These are phyloP conservation scores for Phaeotremella skinneri DNA, from an alignment of 768 basidiomycete genomes.

Conservation along the genomic window DNA sequence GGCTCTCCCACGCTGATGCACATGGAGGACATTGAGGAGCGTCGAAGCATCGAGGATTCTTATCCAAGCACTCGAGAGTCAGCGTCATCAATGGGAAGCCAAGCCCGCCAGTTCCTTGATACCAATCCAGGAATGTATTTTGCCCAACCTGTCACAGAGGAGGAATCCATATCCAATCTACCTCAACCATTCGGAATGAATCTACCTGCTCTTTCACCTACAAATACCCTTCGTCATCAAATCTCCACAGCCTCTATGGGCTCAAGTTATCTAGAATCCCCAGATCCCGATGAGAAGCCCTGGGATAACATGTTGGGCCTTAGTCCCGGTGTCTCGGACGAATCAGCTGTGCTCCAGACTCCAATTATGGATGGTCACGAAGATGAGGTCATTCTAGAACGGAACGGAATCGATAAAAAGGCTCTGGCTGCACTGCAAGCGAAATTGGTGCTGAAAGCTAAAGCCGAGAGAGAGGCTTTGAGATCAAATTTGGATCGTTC, in stretches of 20 bases:
- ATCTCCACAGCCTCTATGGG: conserved; percentile 12
- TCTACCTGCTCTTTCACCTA: conserved; percentile 12
- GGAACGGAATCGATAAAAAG: conserved; percentile 29
- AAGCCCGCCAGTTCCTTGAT: background rate
- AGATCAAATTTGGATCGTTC: conserved; percentile 11
- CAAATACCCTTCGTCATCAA: conserved; percentile 7
- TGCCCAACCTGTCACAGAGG: background rate
- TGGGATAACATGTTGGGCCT: conserved; percentile 13
- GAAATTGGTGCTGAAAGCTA: conserved; percentile 36
- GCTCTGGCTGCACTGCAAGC: conserved; percentile 31
- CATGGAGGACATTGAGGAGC: conserved; percentile 11
- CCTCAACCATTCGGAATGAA: no score
- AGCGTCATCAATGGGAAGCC: conserved; percentile 2
- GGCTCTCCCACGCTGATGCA: background rate
- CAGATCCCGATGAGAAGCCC: conserved; percentile 1
- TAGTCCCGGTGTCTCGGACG: background rate
- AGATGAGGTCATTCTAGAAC: conserved; percentile 13
- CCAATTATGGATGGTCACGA: background rate
- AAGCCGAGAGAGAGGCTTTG: conserved; percentile 33
- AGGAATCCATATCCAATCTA: background rate
- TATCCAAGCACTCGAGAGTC: conserved; percentile 12
- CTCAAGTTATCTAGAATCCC: conserved; percentile 16
- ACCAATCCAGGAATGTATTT: background rate
- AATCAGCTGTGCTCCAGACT: background rate
- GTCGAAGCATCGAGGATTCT: conserved; percentile 24